Conservation (phyloP, 78 protist genomes). For the Dictyostelium intermedium region DNA sequence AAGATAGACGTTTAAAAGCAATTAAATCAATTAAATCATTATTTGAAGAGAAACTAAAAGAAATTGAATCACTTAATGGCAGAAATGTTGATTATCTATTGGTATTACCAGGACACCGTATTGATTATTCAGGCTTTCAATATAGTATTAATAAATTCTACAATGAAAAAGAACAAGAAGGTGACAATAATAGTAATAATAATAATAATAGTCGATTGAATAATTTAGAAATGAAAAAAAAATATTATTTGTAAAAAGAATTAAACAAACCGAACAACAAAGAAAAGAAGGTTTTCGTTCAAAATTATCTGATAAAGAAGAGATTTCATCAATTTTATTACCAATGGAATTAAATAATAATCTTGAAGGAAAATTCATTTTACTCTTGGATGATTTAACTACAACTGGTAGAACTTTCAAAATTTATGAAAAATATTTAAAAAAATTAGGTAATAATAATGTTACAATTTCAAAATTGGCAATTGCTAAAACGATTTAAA, state of each 20-base stretch:
- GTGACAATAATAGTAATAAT: background rate
- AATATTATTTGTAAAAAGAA: background rate
- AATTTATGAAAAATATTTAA: background rate
- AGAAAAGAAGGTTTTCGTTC: background rate
- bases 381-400: background rate
- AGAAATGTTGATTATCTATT: background rate
- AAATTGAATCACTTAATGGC: background rate
- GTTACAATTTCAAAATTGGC: background rate
- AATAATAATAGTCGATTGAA: too few relatives aligned
- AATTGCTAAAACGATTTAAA: background rate
- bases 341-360: background rate
- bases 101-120: background rate
- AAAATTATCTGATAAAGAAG: background rate
- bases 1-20: background rate
- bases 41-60: background rate
- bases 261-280: background rate
- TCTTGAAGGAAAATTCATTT: background rate
- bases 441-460: background rate
- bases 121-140: background rate
- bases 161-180: background rate
- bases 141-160: background rate
- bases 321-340: background rate
- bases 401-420: background rate
- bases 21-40: background rate
- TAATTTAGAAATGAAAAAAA: background rate